Percentiles rank a stretch among this genome's conserved stretches.
Conservation (phyloP, 495 filamentous ascomycete species). For the Penicillium bovifimosum region DNA sequence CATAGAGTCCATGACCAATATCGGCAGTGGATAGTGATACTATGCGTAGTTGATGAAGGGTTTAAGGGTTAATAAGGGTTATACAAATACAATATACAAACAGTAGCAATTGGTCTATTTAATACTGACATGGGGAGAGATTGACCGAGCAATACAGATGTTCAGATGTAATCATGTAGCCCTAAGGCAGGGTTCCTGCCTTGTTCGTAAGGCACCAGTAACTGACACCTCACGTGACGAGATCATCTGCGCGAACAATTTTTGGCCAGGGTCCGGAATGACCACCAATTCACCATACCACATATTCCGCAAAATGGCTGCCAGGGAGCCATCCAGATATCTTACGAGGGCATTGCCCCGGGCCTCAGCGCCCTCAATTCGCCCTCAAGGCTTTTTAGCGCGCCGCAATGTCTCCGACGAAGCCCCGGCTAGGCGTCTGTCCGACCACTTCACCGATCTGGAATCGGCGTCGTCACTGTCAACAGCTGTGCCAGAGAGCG, state of each 20-base stretch:
- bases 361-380: constrained; percentile 30
- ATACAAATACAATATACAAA: no score
- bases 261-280: constrained; percentile 21
- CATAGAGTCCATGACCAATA: no score
- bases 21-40: no score
- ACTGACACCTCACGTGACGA: constrained; percentile 11
- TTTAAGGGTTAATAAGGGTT: no score
- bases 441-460: constrained; percentile 32
- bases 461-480: constrained; percentile 36
- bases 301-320: constrained; percentile 34
- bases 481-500: constrained; percentile 18
- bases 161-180: no score
- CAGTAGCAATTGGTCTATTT: no score
- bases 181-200: neutral
- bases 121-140: no score
- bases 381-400: constrained; percentile 30
- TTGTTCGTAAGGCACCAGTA: constrained; percentile 12
- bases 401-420: constrained; percentile 47
- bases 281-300: constrained; percentile 12
- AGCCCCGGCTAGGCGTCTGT: constrained; percentile 30
- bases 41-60: no score
- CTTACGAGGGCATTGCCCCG: constrained; percentile 40
- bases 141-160: no score
- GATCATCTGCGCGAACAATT: constrained; percentile 31
- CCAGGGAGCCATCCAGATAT: constrained; percentile 39